phyloP scores from a whole-genome alignment of 495 filamentous ascomycete genomes.

The Daldinia concentrica region DNA sequence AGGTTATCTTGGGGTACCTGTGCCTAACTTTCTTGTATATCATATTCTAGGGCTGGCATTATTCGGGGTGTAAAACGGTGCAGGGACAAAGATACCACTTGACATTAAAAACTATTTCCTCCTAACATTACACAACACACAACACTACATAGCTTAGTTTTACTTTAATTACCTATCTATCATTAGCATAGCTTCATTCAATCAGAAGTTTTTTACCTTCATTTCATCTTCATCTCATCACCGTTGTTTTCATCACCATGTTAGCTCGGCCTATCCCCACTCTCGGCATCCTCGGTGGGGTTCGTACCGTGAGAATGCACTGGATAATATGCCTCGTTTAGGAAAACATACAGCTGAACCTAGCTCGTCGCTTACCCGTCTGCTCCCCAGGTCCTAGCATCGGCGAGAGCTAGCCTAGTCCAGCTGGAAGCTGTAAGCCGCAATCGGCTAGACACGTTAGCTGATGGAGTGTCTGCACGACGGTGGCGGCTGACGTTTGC shows the following conservation, averaged over 20 bases:
- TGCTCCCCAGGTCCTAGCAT: neutral
- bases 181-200: neutral
- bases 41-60: conserved; percentile 30
- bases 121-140: neutral
- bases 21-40: conserved; percentile 32
- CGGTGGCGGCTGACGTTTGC: conserved; percentile 36
- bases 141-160: neutral
- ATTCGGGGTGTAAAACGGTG: conserved; percentile 38
- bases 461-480: conserved; percentile 6
- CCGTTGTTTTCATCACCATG: neutral
- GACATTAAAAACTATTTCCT: conserved; percentile 17
- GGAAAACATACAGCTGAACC: neutral
- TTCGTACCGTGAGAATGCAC: neutral
- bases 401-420: neutral
- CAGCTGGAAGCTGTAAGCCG: neutral
- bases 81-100: conserved; percentile 41
- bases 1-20: conserved; percentile 4
- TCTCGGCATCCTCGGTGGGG: neutral
- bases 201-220: neutral
- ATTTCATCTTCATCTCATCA: neutral
- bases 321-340: neutral
- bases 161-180: neutral
- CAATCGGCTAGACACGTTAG: neutral
- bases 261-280: neutral
- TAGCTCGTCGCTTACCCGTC: neutral